A percentile compares a stretch with the other conserved stretches of the same genome.
Evolutionary conservation across 768 basidiomycete genomes (phyloP).

Genomic region (Pulveroboletus sp.): DNA sequence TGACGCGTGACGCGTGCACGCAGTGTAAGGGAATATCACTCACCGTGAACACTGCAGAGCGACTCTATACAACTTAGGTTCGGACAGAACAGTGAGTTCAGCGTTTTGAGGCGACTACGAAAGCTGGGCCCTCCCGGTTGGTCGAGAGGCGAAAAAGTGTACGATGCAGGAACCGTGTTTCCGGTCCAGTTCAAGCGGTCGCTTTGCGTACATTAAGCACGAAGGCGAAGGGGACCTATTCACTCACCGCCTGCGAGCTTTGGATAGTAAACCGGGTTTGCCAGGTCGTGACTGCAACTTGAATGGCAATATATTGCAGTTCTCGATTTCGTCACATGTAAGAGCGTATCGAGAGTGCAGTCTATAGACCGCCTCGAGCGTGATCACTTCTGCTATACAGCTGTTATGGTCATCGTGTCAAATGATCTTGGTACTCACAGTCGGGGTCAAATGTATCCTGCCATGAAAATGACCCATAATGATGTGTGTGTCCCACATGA

Average conservation of each 20-base stretch:
- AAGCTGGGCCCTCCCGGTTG: conserved; percentile 15
- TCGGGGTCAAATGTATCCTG: conserved; percentile 39
- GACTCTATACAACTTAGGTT: conserved; percentile 48
- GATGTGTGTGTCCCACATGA: conserved; percentile 33
- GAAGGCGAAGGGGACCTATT: conserved; percentile 19
- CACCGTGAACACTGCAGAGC: conserved; percentile 50
- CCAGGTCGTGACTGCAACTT: conserved; percentile 29
- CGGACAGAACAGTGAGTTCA: conserved; percentile 47
- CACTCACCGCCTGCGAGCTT: conserved; percentile 20
- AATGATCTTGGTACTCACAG: conserved; percentile 29
- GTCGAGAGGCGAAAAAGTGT: conserved; percentile 5
- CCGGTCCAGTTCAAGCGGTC: conserved; percentile 30
- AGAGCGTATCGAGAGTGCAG: conserved; percentile 40
- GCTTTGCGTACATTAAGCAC: conserved; percentile 20
- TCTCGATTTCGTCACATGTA: conserved; percentile 44
- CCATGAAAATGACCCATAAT: conserved; percentile 52
- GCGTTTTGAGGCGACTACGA: conserved; percentile 30
- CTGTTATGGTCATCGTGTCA: conserved; percentile 21
- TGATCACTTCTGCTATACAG: conserved; percentile 45
- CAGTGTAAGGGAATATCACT: conserved; percentile 9
- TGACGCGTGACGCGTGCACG: conserved; percentile 11
- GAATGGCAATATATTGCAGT: conserved; percentile 43
- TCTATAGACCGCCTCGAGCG: conserved; percentile 44
- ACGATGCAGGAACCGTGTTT: conserved; percentile 21
- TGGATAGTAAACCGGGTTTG: conserved; percentile 26